Base-by-base conservation (phyloP, 176 grass and related monocot species). In the Musa itinerans region DNA sequence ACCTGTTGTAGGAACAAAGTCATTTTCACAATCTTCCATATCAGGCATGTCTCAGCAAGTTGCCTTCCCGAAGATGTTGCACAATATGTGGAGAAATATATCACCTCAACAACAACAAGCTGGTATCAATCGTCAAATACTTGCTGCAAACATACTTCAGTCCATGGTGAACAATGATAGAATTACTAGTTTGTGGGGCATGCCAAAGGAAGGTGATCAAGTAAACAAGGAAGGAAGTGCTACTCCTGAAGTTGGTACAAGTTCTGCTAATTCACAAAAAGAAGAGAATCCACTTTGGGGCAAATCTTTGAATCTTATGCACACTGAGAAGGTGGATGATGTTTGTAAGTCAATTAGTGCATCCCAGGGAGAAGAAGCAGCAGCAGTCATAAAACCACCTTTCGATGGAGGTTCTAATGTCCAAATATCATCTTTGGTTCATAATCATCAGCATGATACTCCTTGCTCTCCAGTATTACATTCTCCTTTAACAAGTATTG, bases 331-430 rank as follows among this genome's bases (percentile, higher is more conserved):
- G 65, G 82, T 70, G 77, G 77, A 63, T 53, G 79, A 77, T 85
- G 80, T 81, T 79, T 83, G 75, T 10, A 78, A 63, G 48, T 82
- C 79, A 80, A 68, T 54, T 72, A 65, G 48, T 83, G 34, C 72
- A 78, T 74, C 73, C 4, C 80, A 87, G 68, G 89, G 82, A 14
- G 85, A 83, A 65, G 85, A 82, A 59, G 86, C 85, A 83, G 86
- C 85, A 83, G n/a, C 80, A 52, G 62, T 74, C 52, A 79, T 75
- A 49, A 93, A 83, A 76, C 70, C 76, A 69, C 65, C 80, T 51
- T 82, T 27, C 26, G 84, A 90, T 81, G 85, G 85, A 56, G 84
- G 67, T 71, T 77, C 81, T 59, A 72, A 71, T 69, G 55, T 78
- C 50, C 29, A 71, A 65, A 53, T 82, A 83, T 83, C 90, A 74